Evolutionary conservation across 768 basidiomycete genomes (phyloP).

Genomic region (Xerocomus potaroensis): DNA sequence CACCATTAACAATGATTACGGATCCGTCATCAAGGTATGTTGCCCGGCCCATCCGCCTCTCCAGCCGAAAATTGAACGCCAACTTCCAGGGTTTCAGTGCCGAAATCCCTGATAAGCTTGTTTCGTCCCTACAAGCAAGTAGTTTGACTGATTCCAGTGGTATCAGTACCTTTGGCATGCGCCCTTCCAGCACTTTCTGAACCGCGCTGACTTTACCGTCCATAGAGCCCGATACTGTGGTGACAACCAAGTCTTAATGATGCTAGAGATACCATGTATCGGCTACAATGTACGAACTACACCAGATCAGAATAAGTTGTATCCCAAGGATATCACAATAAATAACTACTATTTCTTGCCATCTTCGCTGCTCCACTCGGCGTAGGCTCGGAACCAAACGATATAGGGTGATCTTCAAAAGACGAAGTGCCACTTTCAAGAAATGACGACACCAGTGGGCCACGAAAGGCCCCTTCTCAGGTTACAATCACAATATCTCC

Average conservation of each 20-base stretch:
- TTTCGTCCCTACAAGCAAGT: neutral
- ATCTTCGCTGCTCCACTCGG: too few relatives aligned
- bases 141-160: slow-evolving; percentile 1
- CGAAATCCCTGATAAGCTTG: slow-evolving; percentile 1
- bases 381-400: too few relatives aligned
- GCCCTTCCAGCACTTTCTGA: neutral
- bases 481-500: slow-evolving; percentile 91
- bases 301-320: neutral
- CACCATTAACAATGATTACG: slow-evolving; percentile 12
- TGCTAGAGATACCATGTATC: neutral
- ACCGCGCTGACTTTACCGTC: neutral
- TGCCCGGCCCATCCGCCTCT: neutral
- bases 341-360: neutral
- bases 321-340: neutral
- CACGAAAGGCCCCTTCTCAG: slow-evolving; percentile 6
- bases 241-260: neutral
- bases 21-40: neutral
- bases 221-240: slow-evolving; percentile 15
- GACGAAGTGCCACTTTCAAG: too few relatives aligned
- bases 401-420: neutral
- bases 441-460: neutral
- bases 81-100: slow-evolving; percentile 16
- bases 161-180: slow-evolving; percentile 13
- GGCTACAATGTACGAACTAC: neutral
- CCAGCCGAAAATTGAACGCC: neutral